Evolutionary conservation across 257 asterid species (phyloP), one percentile per base, ranked within the genome.

Genomic region (Salvia miltiorrhiza): DNA sequence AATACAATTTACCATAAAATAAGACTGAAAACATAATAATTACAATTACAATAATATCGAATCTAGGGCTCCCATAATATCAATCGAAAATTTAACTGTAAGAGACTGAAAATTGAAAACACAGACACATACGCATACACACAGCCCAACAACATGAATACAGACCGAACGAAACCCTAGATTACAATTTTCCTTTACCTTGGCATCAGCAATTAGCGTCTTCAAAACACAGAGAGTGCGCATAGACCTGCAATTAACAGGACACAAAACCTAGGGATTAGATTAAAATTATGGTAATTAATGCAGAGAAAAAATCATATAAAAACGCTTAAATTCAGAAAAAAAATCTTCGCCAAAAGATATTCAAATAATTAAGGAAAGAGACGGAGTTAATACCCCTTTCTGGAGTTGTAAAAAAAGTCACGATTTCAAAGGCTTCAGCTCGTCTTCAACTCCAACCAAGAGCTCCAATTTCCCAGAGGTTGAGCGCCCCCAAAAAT

Each of bases 91-190:
- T 48, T 0, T 13, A 45, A 49, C 32, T 3, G 13, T 5, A 13
- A 28, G 23, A 47, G 12, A 35, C 23, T 16, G 39, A 10, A 63
- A 49, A 49, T 5, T 10, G 28, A 59, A 45, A 9, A 23, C 30
- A 61, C 23, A 32, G 3, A 56, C n/a, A 33, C 19, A 13, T 3
- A 7, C 9, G 33, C 14, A 21, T 33, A 67, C 24, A 57, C 2
- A 50, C 3, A 52, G 11, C 40, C 35, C 35, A 37, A 14, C 71
- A 50, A 14, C 41, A 49, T n/a, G 40, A 37, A 50, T 16, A 65
- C 3, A 2, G 20, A 17, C 28, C 37, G 61, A 49, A 49, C 69
- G 63, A 77, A 82, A 65, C 80, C 80, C 78, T 75, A 79, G 54
- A 63, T 39, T 41, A 66, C 45, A 40, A 30, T 13, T 41, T 62